Base-by-base conservation (phyloP, 2,329 filamentous ascomycete genomes). In the Phialophora verrucosa region DNA sequence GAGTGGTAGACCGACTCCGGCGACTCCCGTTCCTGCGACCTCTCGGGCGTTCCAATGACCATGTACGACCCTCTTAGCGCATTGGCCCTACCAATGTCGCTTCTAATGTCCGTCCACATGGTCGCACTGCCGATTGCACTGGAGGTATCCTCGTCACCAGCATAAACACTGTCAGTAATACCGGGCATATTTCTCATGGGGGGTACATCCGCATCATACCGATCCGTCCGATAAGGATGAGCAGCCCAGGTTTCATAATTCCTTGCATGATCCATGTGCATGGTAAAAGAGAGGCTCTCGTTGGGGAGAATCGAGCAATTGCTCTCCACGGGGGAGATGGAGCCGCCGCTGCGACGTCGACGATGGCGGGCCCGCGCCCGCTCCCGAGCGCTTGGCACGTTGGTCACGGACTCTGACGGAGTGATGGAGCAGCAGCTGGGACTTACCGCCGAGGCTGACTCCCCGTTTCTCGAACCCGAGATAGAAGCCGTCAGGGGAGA, bases 301-400 rank as follows among this genome's bases (percentile, higher is more conserved):
- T 20, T 54, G 0, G 59, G 59, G 7, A 8, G 20, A 17, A 54
- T 61, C 5, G 59, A 61, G 35, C 59, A 61, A 44, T 17, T 42
- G 11, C 42, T 49, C 5, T 27, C 27, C 14, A 12, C 14, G 6
- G 57, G 27, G 23, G 57, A 59, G 3, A 11, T 4, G 20, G 27
- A 12, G 1, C 20, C 14, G 17, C 42, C 4, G 27, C 27, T 8
- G 29, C 29, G 29, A 31, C 11, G 42, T 14, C 8, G 27, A 53
- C 49, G 2, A 17, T 53, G 49, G 49, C 49, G 49, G 27, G 23
- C 23, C 20, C 49, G 23, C 5, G 49, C 11, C 10, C 38, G 38
- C 8, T 44, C 38, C 17, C 38, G 38, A 2, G 17, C 38, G 17
- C 38, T 44, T 44, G 38, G 38, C 17, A n/a, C 14, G 2, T 44